These are phyloP conservation scores for Hericium erinaceus DNA, from an alignment of 768 basidiomycete genomes.

Conservation along the genomic window DNA sequence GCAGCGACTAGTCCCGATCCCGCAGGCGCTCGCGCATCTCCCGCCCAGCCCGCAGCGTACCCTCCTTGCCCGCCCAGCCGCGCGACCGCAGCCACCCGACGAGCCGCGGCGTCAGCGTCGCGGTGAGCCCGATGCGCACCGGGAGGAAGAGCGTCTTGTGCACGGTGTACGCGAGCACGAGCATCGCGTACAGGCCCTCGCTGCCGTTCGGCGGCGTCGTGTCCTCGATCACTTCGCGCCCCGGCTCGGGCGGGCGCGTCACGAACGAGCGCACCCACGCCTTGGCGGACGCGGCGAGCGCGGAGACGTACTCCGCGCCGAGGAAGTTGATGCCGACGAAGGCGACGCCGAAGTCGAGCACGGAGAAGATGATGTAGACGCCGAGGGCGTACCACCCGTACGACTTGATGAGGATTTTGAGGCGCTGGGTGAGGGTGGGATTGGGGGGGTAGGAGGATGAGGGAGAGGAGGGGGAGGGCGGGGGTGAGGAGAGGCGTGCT, in stretches of 20 bases:
- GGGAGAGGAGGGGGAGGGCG: constrained; percentile 20
- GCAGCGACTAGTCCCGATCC: constrained; percentile 16
- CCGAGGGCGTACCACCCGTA: constrained; percentile 97
- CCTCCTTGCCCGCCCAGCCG: constrained; percentile 78
- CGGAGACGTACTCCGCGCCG: constrained; percentile 84
- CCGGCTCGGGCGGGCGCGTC: constrained; percentile 54
- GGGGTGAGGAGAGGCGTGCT: constrained; percentile 34
- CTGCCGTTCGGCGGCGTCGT: constrained; percentile 32
- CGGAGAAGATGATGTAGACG: constrained; percentile 68
- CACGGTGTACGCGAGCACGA: constrained; percentile 86
- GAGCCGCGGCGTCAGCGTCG: constrained; percentile 74
- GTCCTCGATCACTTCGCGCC: constrained; percentile 51
- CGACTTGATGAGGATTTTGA: constrained; percentile 78
- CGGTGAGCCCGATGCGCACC: constrained; percentile 81
- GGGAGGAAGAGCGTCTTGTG: constrained; percentile 95
- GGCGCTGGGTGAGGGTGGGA: constrained; percentile 53
- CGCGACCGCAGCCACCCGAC: constrained; percentile 73
- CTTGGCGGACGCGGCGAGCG: constrained; percentile 51
- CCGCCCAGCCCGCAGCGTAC: constrained; percentile 52
- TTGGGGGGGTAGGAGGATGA: constrained; percentile 22
- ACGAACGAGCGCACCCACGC: constrained; percentile 35
- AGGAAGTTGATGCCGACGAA: constrained; percentile 80
- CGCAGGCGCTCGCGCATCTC: constrained; percentile 30
- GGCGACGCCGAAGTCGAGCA: constrained; percentile 75
- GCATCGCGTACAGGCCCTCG: constrained; percentile 84